phyloP scores from a whole-genome alignment of 306 rosid genomes.

The Gynostemma pentaphyllum region DNA sequence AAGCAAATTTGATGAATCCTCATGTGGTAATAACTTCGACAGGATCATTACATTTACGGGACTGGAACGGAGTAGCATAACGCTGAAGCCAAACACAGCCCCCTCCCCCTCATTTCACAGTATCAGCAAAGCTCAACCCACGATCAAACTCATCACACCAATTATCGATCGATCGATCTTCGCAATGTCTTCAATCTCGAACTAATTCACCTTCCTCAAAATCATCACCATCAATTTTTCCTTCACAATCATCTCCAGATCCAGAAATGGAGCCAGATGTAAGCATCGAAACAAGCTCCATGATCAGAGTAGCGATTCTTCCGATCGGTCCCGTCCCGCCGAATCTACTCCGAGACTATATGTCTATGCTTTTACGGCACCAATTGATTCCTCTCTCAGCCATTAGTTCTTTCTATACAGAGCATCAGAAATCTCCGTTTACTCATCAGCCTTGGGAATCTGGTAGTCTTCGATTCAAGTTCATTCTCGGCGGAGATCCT shows the following conservation, averaged over 20 bases:
- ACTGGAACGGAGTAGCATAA: neutral
- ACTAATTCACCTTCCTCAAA: neutral
- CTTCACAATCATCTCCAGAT: slow-evolving; percentile 8
- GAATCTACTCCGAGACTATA: slow-evolving; percentile 52
- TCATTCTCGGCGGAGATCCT: slow-evolving; percentile 70
- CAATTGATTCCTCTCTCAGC: slow-evolving; percentile 79
- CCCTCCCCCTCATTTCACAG: too few species aligned
- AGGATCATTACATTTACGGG: neutral
- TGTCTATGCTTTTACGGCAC: slow-evolving; percentile 66
- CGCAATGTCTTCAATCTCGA: neutral
- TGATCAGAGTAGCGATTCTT: slow-evolving; percentile 79
- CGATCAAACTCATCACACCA: neutral
- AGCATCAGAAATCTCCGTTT: slow-evolving; percentile 92
- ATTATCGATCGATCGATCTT: too few species aligned
- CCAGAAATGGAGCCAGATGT: slow-evolving; percentile 81
- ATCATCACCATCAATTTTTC: neutral
- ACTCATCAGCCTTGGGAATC: slow-evolving; percentile 88
- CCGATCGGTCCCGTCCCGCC: slow-evolving; percentile 77
- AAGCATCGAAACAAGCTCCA: slow-evolving; percentile 76
- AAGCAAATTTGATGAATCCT: too few species aligned
- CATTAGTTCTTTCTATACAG: slow-evolving; percentile 76
- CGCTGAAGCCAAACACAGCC: neutral
- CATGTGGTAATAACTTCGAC: neutral
- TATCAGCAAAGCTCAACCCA: neutral
- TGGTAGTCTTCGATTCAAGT: slow-evolving; percentile 72